Evolutionary conservation across 805 yeast genomes (phyloP), one percentile per base, ranked within the genome.

Genomic region (Blastobotrys terrestris): DNA sequence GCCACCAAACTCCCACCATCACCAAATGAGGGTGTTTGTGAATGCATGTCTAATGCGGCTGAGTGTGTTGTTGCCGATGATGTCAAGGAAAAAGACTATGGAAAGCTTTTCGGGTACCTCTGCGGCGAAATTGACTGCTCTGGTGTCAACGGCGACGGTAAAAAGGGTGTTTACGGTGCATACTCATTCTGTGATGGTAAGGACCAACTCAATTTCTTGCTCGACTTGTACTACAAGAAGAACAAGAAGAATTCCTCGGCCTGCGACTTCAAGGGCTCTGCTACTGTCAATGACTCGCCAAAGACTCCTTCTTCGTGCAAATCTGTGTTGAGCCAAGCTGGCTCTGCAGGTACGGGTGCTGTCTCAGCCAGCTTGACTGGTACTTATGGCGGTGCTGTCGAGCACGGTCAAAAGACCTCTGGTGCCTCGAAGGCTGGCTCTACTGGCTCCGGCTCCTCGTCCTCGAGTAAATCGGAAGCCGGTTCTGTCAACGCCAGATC

Each of bases 211-310:
- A 79, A 84, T 52, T 87, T 69, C 70, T 68, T 85, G 53, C 70
- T 87, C 68, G 83, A 86, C 74, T 68, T 69, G 57, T 87, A 87
- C 75, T 82, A 81, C 67, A 67, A 67, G 49, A 71, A 70, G 41
- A 76, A 83, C 55, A 73, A 71, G 57, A 66, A 67, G 49, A 57
- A 60, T 48, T 52, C 67, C 1, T 68, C 78, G 49, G 91, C 85
- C 53, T 87, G 95, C 73, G 80, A 79, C 67, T 87, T 85, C 68
- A 66, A 66, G 52, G 92, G 95, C 52, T 76, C 84, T 53, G 94
- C 91, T 39, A 63, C 84, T n/a, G 53, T 79, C 51, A 64, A 65
- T 51, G 60, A 70, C 45, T 70, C 71, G 52, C 66, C 77, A 35
- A 55, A 72, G 53, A 67, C 75, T 39, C 75, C 75, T 39, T 69